Evolutionary conservation across 768 basidiomycete genomes (phyloP).

Genomic region (Megacollybia marginata): DNA sequence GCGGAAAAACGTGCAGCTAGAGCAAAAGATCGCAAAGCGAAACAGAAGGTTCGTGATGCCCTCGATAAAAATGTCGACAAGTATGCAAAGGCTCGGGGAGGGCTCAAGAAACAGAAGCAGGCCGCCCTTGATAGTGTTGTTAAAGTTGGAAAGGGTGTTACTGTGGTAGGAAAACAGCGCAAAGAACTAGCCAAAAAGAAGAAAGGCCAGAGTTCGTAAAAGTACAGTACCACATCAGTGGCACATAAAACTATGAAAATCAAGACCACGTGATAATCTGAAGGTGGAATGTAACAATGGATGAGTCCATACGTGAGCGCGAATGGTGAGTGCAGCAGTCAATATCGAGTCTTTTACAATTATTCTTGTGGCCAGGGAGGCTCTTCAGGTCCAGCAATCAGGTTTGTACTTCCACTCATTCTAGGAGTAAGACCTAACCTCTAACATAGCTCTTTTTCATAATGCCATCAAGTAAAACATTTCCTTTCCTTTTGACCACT

Average conservation of each 20-base stretch:
- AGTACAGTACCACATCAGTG: too few relatives aligned
- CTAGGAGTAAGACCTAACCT: neutral
- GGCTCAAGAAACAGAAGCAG: conserved; percentile 77
- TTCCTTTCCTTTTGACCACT: neutral
- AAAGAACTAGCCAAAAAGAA: conserved; percentile 27
- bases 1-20: conserved; percentile 69
- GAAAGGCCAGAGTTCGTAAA: conserved; percentile 2
- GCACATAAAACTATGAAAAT: too few relatives aligned
- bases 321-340: too few relatives aligned
- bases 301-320: too few relatives aligned
- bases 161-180: conserved; percentile 71
- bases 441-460: neutral
- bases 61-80: conserved; percentile 63
- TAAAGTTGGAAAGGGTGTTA: conserved; percentile 80
- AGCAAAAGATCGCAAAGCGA: conserved; percentile 61
- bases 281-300: too few relatives aligned
- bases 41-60: conserved; percentile 57
- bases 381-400: too few relatives aligned
- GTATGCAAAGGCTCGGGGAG: conserved; percentile 46
- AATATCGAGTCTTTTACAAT: too few relatives aligned
- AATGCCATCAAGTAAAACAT: neutral
- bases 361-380: too few relatives aligned
- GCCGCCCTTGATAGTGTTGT: conserved; percentile 75
- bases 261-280: too few relatives aligned
- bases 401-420: too few relatives aligned